Evolutionary conservation across 2,329 filamentous ascomycete genomes (phyloP), one percentile per base, ranked within the genome.

Genomic region (Colletotrichum ledebouriae): DNA sequence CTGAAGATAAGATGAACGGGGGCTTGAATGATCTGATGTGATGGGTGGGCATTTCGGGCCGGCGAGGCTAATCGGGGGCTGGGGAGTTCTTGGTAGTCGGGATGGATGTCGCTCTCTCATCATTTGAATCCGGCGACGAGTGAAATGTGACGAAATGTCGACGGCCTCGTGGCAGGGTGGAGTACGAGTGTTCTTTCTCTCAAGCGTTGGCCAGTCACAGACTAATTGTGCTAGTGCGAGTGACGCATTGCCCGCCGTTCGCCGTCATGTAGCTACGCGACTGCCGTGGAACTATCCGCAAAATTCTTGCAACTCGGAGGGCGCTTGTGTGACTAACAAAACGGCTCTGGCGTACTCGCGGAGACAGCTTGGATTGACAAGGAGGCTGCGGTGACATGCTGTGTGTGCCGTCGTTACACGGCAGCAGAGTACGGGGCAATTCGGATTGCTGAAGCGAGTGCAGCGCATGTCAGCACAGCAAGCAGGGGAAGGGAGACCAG

Each of bases 371-470:
- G 47, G 37, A 22, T 6, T n/a, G 15, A 15, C 15, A n/a, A 44
- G 39, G 20, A 9, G 59, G 4, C 41, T 65, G 41, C 29, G 37
- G 65, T 68, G 65, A 59, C 65, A 56, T 68, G 39, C 49, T 68
- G 55, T 68, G 65, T 25, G 25, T 25, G 25, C 65, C 61, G 65
- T 68, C 49, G 65, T 68, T 65, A 59, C 65, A 68, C 49, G 47
- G 47, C 65, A 68, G 59, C 13, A 29, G 52, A 59, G 65, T 42
- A 68, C 65, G 65, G 61, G 59, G 65, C 61, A 55, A 37, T 33
- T 60, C 65, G 61, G 65, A 47, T 34, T 65, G 17, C 34, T 53
- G 61, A 60, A 56, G 65, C 49, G 55, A 68, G 29, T 56, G 55
- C 47, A 59, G 61, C 60, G 53, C 44, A 64, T 20, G 20, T 67